Base-by-base conservation (phyloP, 495 filamentous ascomycete genomes). In the Aspergillus ellipticus region DNA sequence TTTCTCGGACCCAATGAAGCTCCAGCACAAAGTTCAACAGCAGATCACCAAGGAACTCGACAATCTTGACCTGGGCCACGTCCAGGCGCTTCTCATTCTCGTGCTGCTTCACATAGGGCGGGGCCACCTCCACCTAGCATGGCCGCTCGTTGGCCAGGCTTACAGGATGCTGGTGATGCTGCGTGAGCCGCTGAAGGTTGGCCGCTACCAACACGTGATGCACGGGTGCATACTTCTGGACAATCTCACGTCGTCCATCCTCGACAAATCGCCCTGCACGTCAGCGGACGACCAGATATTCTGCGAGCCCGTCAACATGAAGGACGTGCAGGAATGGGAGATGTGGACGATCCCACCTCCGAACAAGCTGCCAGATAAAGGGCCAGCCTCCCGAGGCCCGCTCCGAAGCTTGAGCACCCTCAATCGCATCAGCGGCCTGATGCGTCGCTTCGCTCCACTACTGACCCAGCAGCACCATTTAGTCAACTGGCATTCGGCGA, bases 41-140 rank as follows among this genome's bases (percentile, higher is more conserved):
- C 8, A 20, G 20, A 3, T 43, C 42, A 4, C 20, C 3, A 31
- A 21, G 5, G 16, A 35, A 41, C 65, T 74, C 45, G 77, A 70
- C 3, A 35, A 51, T 9, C 72, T 76, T 41, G 72, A 78, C 42
- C 42, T 81, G 9, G 73, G 77, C 35, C 80, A 84, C 61, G 68
- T 82, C 24, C 78, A 82, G 61, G 79, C 83, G 0, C 71, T 83
- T 11, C 57, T 86, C 5, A 65, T 86, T n/a, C 66, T 85, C 1
- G 58, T 75, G 20, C 60, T 86, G 8, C 53, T 81, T 5, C 79
- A 81, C 49, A 71, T 85, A 6, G 74, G 71, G 2, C 60, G 66
- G 19, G 67, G 69, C 10, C 66, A 79, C 37, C 61, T 73, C 13
- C 54, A 56, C 15, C 57, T 67, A 3, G 79, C 83, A 28, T 82